Conservation (phyloP, 192 early-diverging fungal species). For the Phlyctochytrium bullatum region DNA sequence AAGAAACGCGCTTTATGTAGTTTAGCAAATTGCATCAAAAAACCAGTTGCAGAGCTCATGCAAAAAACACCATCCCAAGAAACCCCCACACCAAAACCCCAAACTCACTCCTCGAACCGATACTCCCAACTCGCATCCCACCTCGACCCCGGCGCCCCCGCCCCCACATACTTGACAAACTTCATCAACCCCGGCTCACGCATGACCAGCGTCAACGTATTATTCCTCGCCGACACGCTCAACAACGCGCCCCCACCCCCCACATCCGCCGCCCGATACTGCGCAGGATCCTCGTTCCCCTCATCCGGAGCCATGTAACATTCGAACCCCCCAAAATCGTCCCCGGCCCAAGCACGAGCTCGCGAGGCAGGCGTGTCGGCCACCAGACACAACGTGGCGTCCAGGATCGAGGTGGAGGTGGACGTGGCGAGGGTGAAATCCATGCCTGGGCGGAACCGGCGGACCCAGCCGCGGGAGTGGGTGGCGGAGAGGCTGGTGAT, state of each 20-base stretch:
- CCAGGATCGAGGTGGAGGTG: conserved; percentile 48
- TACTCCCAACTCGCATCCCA: conserved; percentile 81
- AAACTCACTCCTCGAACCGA: conserved; percentile 34
- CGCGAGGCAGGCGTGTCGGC: conserved; percentile 15
- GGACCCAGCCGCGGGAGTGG: conserved; percentile 50
- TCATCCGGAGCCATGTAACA: conserved; percentile 71
- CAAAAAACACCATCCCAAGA: too few relatives aligned
- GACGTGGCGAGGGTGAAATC: conserved; percentile 77
- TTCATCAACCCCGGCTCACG: conserved; percentile 73
- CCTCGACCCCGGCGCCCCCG: conserved; percentile 63
- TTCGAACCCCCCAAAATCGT: conserved; percentile 67
- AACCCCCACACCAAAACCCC: too few relatives aligned
- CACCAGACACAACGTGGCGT: conserved; percentile 62
- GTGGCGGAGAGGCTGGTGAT: conserved; percentile 51
- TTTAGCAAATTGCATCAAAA: too few relatives aligned
- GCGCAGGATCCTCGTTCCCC: conserved; percentile 66
- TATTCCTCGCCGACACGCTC: conserved; percentile 63
- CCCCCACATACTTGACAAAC: conserved; percentile 83
- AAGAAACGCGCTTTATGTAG: too few relatives aligned
- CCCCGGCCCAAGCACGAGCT: conserved; percentile 15
- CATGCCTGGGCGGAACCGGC: conserved; percentile 75
- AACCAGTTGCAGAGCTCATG: too few relatives aligned
- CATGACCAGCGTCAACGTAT: conserved; percentile 66
- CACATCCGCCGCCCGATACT: conserved; percentile 54
- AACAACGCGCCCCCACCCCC: conserved; percentile 69